Conservation (phyloP, 2,329 filamentous ascomycete species). For the Monilinia aucupariae region DNA sequence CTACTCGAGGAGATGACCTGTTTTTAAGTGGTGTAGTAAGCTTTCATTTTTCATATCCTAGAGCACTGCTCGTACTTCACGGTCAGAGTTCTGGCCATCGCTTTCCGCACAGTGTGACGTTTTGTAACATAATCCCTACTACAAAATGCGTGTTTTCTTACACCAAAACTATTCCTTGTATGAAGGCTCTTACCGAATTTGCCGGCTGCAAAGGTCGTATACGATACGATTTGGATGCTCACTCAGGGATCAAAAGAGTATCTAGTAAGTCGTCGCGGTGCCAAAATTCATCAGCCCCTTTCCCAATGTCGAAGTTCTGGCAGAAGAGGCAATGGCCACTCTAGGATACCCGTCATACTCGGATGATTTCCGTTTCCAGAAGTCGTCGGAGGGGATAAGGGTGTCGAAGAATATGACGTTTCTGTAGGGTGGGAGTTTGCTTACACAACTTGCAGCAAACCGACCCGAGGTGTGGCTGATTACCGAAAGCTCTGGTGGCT, state of each 20-base stretch:
- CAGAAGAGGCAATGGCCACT: background rate
- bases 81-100: no score
- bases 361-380: background rate
- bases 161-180: no score
- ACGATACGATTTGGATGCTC: background rate
- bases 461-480: slow-evolving; percentile 1
- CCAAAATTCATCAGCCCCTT: background rate
- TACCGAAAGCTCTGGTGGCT: background rate
- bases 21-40: slow-evolving; percentile 9
- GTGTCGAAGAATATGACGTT: background rate
- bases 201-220: background rate
- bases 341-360: background rate
- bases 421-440: background rate
- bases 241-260: background rate
- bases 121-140: no score
- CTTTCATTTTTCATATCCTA: no score
- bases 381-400: background rate
- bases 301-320: background rate
- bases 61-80: no score
- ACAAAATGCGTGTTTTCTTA: no score
- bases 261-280: background rate
- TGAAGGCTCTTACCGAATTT: background rate
- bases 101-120: no score
- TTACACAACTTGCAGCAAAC: background rate
- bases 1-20: background rate